Conservation (phyloP, 768 basidiomycete genomes). For the Suillus hirtellus region DNA sequence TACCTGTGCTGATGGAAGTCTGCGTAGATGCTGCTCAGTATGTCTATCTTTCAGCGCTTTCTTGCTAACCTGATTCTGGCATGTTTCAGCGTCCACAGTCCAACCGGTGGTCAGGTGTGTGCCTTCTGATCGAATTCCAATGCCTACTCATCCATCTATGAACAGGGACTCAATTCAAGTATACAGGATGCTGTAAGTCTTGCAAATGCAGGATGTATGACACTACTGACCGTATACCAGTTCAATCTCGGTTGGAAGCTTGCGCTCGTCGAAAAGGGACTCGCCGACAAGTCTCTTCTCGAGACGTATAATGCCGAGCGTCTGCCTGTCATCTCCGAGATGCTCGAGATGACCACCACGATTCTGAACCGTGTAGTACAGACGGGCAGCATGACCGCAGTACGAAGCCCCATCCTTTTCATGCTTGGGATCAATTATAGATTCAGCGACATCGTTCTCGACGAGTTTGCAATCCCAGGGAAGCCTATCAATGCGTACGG, state of each 20-base stretch:
- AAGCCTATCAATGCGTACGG: conserved; percentile 11
- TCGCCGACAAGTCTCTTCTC: conserved; percentile 35
- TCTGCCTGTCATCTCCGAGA: conserved; percentile 40
- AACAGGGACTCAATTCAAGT: conserved; percentile 37
- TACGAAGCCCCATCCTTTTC: conserved; percentile 15
- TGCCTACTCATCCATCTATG: neutral
- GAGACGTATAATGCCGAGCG: conserved; percentile 43
- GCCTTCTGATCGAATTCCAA: neutral
- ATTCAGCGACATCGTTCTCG: conserved; percentile 17
- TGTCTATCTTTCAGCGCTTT: neutral
- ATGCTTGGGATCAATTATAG: conserved; percentile 34
- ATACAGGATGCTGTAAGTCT: conserved; percentile 40
- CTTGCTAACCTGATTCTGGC: neutral
- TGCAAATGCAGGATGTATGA: neutral
- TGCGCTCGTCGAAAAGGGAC: conserved; percentile 36
- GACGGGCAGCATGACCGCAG: conserved; percentile 16
- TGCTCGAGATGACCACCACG: conserved; percentile 37
- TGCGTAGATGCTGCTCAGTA: neutral
- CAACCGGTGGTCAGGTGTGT: neutral
- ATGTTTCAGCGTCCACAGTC: neutral
- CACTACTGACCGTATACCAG: conserved; percentile 17
- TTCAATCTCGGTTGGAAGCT: conserved; percentile 46
- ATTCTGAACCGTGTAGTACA: conserved; percentile 13
- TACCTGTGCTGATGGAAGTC: neutral
- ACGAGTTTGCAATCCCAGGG: conserved; percentile 4